Evolutionary conservation across 352 stramenopile genomes (phyloP).

Genomic region (Phytophthora citrophthora): DNA sequence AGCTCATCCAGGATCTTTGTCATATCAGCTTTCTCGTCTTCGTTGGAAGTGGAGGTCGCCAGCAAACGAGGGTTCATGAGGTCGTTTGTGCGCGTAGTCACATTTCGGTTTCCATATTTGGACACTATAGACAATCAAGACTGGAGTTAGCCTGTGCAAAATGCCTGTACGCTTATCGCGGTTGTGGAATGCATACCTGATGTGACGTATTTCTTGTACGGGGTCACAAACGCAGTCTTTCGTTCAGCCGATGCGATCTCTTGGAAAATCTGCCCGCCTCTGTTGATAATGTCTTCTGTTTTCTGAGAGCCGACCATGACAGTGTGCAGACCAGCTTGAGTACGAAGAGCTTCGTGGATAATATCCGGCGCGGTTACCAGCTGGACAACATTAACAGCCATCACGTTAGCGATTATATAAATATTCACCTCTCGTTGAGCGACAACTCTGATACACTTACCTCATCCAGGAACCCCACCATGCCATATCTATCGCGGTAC

Average conservation of each 20-base stretch:
- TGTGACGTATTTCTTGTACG: conserved; percentile 88
- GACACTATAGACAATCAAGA: conserved; percentile 47
- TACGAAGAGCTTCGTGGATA: conserved; percentile 80
- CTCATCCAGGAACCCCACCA: conserved; percentile 83
- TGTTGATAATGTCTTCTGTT: conserved; percentile 84
- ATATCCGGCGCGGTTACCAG: conserved; percentile 83
- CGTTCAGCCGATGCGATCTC: conserved; percentile 58
- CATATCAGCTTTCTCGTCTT: conserved; percentile 74
- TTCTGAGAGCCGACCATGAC: conserved; percentile 75
- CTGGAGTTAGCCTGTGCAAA: no score
- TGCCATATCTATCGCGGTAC: conserved; percentile 62
- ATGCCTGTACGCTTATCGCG: no score
- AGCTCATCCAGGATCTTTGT: conserved; percentile 59
- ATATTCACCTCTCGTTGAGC: neutral
- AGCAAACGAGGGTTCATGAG: conserved; percentile 71
- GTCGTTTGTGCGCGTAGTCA: conserved; percentile 88
- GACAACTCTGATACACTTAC: conserved; percentile 27
- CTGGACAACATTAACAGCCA: conserved; percentile 27
- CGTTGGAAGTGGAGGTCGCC: conserved; percentile 77
- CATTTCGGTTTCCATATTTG: conserved; percentile 84
- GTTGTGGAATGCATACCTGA: conserved; percentile 44
- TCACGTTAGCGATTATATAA: neutral
- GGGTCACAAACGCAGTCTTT: conserved; percentile 82
- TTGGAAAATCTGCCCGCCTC: conserved; percentile 66
- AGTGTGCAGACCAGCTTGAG: conserved; percentile 75